Conservation (phyloP, 2,329 filamentous ascomycete genomes). For the Hypoxylon sp. region DNA sequence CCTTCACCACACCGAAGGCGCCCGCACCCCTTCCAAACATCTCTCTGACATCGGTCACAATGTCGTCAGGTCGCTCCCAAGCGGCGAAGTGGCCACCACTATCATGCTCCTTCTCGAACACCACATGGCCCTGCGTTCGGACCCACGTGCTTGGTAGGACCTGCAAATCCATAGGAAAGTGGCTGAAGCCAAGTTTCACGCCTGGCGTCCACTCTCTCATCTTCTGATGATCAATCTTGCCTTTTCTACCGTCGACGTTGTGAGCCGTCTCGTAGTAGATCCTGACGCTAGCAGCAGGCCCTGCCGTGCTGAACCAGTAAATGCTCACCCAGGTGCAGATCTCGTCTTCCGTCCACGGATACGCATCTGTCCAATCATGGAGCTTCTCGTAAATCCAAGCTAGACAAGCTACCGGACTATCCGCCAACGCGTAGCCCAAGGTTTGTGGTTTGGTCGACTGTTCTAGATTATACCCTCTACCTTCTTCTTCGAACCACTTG, state of each 20-base stretch:
- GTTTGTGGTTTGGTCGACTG: constrained; percentile 82
- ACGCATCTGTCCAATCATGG: constrained; percentile 80
- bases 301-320: constrained; percentile 79
- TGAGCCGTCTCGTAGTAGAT: constrained; percentile 81
- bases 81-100: constrained; percentile 74
- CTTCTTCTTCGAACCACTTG: constrained; percentile 71
- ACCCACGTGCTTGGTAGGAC: constrained; percentile 70
- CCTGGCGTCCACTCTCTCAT: constrained; percentile 52
- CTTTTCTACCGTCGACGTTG: constrained; percentile 47
- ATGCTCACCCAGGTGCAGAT: constrained; percentile 81
- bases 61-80: constrained; percentile 68
- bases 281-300: constrained; percentile 74
- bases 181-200: constrained; percentile 62
- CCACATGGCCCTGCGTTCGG: constrained; percentile 71
- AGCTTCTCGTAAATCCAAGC: constrained; percentile 89
- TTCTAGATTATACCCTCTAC: constrained; percentile 70
- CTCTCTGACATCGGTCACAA: constrained; percentile 67
- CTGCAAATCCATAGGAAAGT: constrained; percentile 72
- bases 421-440: constrained; percentile 76
- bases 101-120: constrained; percentile 67
- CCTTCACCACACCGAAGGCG: constrained; percentile 57
- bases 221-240: constrained; percentile 38
- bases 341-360: constrained; percentile 83
- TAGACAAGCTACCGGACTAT: constrained; percentile 78
- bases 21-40: constrained; percentile 71